Conservation (phyloP, 176 grass and related monocot species). For the Alloteropsis semialata region DNA sequence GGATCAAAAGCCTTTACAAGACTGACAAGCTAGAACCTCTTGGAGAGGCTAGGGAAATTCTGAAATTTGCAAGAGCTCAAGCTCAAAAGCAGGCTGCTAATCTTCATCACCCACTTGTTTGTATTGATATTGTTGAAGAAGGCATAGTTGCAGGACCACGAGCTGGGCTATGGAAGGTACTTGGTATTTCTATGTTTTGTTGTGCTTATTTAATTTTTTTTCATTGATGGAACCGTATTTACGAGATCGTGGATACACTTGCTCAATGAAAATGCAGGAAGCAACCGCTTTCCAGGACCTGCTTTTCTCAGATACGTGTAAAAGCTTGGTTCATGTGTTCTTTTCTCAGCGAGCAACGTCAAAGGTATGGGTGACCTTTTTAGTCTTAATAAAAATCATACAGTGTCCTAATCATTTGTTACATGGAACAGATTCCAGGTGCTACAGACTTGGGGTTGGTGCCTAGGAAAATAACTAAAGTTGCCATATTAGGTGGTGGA, state of each 20-base stretch:
- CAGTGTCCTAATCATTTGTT: conserved; percentile 19
- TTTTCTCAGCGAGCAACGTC: conserved; percentile 84
- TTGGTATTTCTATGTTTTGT: conserved; percentile 20
- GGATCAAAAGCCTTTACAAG: conserved; percentile 90
- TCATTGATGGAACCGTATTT: background rate
- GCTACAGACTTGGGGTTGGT: conserved; percentile 71
- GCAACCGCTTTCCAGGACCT: conserved; percentile 64
- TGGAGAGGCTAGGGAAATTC: conserved; percentile 85
- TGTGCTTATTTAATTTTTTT: background rate
- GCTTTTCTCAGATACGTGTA: conserved; percentile 92
- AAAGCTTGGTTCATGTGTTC: conserved; percentile 83
- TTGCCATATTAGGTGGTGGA: conserved; percentile 85
- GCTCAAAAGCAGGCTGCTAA: conserved; percentile 80
- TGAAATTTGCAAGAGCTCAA: conserved; percentile 87
- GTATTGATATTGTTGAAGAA: conserved; percentile 94
- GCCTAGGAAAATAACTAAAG: conserved; percentile 72
- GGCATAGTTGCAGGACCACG: conserved; percentile 77
- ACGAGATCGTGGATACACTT: conserved; percentile 27
- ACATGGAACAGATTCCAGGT: conserved; percentile 67
- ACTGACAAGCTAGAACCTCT: conserved; percentile 80
- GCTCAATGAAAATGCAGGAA: conserved; percentile 59
- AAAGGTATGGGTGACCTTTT: conserved; percentile 50
- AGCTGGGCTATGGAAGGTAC: conserved; percentile 87
- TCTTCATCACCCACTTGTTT: conserved; percentile 69
- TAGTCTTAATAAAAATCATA: conserved; percentile 27